Evolutionary conservation across 2,329 filamentous ascomycete genomes (phyloP).

Genomic region (Claviceps humidiphila): DNA sequence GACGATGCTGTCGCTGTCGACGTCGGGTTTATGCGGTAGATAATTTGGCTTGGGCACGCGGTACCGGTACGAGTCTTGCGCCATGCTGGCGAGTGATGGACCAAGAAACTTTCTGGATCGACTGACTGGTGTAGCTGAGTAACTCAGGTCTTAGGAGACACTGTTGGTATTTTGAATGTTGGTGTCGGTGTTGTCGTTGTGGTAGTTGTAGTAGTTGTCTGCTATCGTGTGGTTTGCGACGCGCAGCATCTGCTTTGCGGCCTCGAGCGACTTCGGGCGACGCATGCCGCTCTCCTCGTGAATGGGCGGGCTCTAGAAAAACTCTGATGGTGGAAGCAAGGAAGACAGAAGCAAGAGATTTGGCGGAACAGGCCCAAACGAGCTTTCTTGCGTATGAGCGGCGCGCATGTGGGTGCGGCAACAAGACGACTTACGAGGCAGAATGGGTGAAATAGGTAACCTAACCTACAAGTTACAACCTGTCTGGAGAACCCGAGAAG

Average conservation of each 20-base stretch:
- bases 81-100: conserved; percentile 11
- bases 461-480: too few species aligned
- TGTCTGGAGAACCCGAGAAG: too few species aligned
- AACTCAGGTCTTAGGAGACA: background rate
- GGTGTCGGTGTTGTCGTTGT: background rate
- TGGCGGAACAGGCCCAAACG: background rate
- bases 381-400: too few species aligned
- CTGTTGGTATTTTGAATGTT: background rate
- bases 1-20: conserved; percentile 39
- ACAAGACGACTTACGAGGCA: too few species aligned
- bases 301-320: too few species aligned
- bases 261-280: background rate
- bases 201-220: background rate
- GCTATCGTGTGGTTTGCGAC: background rate
- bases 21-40: conserved; percentile 39
- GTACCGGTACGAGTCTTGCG: conserved; percentile 36
- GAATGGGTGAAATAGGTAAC: too few species aligned
- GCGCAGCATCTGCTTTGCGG: background rate
- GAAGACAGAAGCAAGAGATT: background rate
- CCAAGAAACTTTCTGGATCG: background rate
- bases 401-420: too few species aligned
- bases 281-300: background rate
- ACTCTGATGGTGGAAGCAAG: background rate
- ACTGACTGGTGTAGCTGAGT: too few species aligned
- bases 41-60: conserved; percentile 47